Conservation (phyloP, 495 filamentous ascomycete species). For the Lophiotrema nucula region DNA sequence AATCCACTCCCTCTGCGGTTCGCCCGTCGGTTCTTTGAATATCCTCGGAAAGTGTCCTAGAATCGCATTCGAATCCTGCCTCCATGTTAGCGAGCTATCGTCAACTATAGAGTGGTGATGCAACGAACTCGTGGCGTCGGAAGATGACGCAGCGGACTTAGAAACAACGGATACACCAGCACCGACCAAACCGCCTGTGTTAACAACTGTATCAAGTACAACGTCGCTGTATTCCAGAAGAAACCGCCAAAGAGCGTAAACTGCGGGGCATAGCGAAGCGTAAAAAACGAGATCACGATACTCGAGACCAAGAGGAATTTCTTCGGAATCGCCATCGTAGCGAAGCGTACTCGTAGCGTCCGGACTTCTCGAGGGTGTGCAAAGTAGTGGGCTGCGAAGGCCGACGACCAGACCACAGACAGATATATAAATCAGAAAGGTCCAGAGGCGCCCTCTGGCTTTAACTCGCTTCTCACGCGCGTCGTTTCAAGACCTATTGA, state of each 20-base stretch:
- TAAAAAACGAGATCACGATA: conserved; percentile 14
- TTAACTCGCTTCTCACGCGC: too few species aligned
- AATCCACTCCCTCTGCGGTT: conserved; percentile 65
- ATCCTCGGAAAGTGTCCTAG: conserved; percentile 61
- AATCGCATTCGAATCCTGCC: conserved; percentile 45
- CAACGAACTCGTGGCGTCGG: conserved; percentile 42
- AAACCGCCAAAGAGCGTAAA: conserved; percentile 1
- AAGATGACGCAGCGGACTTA: conserved; percentile 57
- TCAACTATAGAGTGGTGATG: not conserved
- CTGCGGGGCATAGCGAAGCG: conserved; percentile 9
- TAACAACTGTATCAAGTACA: conserved; percentile 5
- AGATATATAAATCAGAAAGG: too few species aligned
- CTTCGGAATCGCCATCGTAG: conserved; percentile 23
- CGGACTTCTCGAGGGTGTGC: too few species aligned
- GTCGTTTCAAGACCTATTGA: too few species aligned
- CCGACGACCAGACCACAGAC: too few species aligned
- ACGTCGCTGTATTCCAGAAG: conserved; percentile 17
- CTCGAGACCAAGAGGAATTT: conserved; percentile 15
- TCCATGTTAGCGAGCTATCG: not conserved
- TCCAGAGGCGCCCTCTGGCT: too few species aligned
- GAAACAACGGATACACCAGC: conserved; percentile 61
- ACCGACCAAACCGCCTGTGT: conserved; percentile 27
- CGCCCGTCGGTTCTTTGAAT: conserved; percentile 57
- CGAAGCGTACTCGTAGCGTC: too few species aligned
- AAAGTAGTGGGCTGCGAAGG: too few species aligned